Evolutionary conservation across 495 filamentous ascomycete species (phyloP).

Genomic region (Podospora pseudoanserina): DNA sequence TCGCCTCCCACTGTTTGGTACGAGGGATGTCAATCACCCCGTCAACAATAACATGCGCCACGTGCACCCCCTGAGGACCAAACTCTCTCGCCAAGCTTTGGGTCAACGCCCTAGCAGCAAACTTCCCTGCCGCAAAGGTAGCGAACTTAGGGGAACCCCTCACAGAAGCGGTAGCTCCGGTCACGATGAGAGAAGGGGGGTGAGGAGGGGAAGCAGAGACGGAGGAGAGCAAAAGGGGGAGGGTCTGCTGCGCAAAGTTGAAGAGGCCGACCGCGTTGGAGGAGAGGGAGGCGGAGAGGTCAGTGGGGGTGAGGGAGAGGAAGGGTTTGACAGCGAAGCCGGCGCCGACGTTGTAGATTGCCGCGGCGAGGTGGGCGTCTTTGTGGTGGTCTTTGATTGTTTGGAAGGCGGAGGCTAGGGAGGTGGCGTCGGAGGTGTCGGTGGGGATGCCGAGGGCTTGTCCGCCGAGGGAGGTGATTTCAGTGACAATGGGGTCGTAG

Average conservation of each 20-base stretch:
- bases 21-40: conserved; percentile 82
- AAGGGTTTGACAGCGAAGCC: conserved; percentile 75
- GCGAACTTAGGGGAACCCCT: conserved; percentile 68
- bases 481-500: conserved; percentile 63
- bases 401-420: conserved; percentile 63
- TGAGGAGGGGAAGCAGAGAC: conserved; percentile 47
- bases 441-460: conserved; percentile 72
- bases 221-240: conserved; percentile 65
- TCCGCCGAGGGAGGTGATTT: conserved; percentile 68
- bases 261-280: conserved; percentile 72
- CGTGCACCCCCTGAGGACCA: conserved; percentile 83
- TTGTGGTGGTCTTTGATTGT: conserved; percentile 58
- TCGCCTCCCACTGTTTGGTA: conserved; percentile 58
- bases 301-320: conserved; percentile 63
- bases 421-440: conserved; percentile 62
- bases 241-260: conserved; percentile 67
- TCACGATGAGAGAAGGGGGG: conserved; percentile 82
- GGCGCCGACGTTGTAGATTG: conserved; percentile 74
- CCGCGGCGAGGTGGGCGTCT: conserved; percentile 61
- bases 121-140: conserved; percentile 75
- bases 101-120: conserved; percentile 69
- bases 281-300: conserved; percentile 70
- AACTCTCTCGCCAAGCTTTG: conserved; percentile 85
- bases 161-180: conserved; percentile 79
- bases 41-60: conserved; percentile 81